Conservation (phyloP, 1,284 basidiomycete genomes). For the Ganoderma meredithae region DNA sequence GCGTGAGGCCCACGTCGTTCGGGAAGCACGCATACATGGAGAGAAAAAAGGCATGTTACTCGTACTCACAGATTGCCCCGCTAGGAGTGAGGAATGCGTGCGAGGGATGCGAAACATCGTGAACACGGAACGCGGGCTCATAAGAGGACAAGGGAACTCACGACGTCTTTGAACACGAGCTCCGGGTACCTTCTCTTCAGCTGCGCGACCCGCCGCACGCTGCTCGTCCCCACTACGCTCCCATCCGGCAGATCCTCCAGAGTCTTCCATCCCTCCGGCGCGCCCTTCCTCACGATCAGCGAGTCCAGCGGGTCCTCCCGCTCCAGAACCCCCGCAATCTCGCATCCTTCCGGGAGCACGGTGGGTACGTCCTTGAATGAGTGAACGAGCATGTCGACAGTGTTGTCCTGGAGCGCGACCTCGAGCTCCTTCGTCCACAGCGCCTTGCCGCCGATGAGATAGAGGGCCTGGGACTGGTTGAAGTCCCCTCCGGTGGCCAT, state of each 20-base stretch:
- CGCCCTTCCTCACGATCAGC: slow-evolving; percentile 84
- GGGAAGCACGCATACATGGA: too few species aligned
- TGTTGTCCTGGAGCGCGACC: slow-evolving; percentile 74
- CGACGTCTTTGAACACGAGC: slow-evolving; percentile 89
- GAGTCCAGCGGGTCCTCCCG: slow-evolving; percentile 93
- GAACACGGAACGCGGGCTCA: not conserved
- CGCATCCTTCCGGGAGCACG: slow-evolving; percentile 59
- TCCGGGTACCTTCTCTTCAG: slow-evolving; percentile 54
- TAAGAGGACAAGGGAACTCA: slow-evolving; percentile 51
- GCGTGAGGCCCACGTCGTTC: too few species aligned
- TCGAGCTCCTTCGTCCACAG: slow-evolving; percentile 98
- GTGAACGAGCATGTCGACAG: slow-evolving; percentile 95
- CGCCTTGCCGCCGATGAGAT: slow-evolving; percentile 85
- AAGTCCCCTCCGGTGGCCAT: slow-evolving; percentile 94
- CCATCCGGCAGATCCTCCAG: slow-evolving; percentile 90
- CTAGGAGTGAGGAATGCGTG: too few species aligned
- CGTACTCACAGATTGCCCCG: slow-evolving; percentile 10
- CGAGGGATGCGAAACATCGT: not conserved
- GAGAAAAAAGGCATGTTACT: not conserved
- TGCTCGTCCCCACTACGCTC: slow-evolving; percentile 93
- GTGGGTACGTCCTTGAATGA: slow-evolving; percentile 97
- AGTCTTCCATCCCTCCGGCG: slow-evolving; percentile 64
- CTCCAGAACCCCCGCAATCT: slow-evolving; percentile 78
- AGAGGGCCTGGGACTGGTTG: slow-evolving; percentile 86
- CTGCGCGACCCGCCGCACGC: slow-evolving; percentile 93